A percentile compares a stretch with the other conserved stretches of the same genome.
Evolutionary conservation across 306 rosid genomes (phyloP).

Genomic region (Trichosanthes cucumerina): DNA sequence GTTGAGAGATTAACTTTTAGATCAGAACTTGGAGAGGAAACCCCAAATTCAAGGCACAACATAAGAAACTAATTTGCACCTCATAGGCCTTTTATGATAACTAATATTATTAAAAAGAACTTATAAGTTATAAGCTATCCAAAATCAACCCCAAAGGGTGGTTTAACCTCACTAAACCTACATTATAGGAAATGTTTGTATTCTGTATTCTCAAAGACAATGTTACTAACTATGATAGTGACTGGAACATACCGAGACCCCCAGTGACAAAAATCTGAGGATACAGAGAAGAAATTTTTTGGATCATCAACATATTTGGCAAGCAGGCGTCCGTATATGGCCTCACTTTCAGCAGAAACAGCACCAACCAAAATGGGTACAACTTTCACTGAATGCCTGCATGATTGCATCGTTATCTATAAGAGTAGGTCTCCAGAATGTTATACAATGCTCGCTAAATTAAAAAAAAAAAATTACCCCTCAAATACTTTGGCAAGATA

Average conservation of each 20-base stretch:
- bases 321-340: slow-evolving; percentile 70
- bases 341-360: slow-evolving; percentile 61
- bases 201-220: background rate
- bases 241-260: slow-evolving; percentile 62
- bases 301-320: slow-evolving; percentile 80
- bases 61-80: background rate
- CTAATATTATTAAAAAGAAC: background rate
- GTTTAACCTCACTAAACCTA: background rate
- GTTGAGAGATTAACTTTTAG: too few species aligned
- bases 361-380: slow-evolving; percentile 94
- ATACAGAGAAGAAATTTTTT: slow-evolving; percentile 63
- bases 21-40: background rate
- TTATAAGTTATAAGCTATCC: background rate
- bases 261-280: slow-evolving; percentile 99
- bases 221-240: background rate
- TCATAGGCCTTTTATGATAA: background rate
- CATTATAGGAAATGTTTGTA: background rate
- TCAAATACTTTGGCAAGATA: slow-evolving; percentile 93
- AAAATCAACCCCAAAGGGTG: background rate
- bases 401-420: slow-evolving; percentile 31
- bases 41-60: background rate
- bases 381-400: slow-evolving; percentile 71
- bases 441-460: background rate
- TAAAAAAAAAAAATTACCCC: slow-evolving; percentile 42
- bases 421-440: slow-evolving; percentile 15